Base-by-base conservation (phyloP, 2,329 filamentous ascomycete genomes). In the Metarhizium robertsii region DNA sequence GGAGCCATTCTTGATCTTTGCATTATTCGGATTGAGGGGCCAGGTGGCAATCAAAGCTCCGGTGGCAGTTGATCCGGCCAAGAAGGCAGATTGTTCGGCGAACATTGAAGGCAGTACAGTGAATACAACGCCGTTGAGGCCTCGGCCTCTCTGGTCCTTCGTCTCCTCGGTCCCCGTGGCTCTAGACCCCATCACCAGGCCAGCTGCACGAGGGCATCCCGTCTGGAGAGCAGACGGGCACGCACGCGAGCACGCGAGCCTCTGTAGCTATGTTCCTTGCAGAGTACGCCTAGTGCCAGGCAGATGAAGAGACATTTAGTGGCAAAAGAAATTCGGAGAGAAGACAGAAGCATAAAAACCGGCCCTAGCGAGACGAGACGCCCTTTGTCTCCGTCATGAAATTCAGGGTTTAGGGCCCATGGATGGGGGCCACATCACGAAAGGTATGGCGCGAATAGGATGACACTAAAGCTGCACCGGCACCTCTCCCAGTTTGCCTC, bases 401-500 rank as follows among this genome's bases (percentile, higher is more conserved):
- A 54, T 57, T 52, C 49, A 54, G 53, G 53, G 49, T 47, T 42
- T 38, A 43, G 13, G 16, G 36, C 53, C 45, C 42, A 45, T 38
- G 25, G 11, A 52, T 50, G 20, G 48, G 45, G 34, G 45, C 53
- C 18, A 52, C 16, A 38, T 25, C 25, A 14, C 16, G 34, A 42
- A 34, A 11, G 10, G 32, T 34, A 11, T 34, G 25, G 25, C 25
- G 25, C 25, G 25, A 25, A 25, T 42, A 53, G 49, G 42, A 49
- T 38, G 32, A 32, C 34, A 45, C 34, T 29, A 45, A 53, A 49
- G 30, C 42, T 46, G 55, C 54, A 50, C 55, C 55, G 57, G 60
- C 56, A 59, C 50, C 50, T 56, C 57, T 60, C 43, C 58, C 60
- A 55, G 53, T 59, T 57, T 54, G 57, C 58, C 50, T 56, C 57